Evolutionary conservation across 2,329 filamentous ascomycete genomes (phyloP).

Genomic region (Fusarium longipes): DNA sequence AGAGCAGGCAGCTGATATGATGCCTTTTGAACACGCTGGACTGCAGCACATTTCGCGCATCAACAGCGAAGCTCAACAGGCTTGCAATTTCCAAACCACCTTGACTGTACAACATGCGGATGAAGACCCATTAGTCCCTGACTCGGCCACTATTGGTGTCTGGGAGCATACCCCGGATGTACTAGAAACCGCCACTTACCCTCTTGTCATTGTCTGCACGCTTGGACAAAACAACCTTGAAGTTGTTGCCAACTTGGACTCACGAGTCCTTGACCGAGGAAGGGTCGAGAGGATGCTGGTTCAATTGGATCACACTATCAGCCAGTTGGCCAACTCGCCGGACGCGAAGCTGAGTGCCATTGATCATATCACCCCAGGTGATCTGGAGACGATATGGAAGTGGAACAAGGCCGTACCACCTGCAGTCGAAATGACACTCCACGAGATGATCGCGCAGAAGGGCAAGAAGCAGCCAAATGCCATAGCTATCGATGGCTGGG

Average conservation of each 20-base stretch:
- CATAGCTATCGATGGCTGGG: slow-evolving; percentile 5
- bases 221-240: neutral
- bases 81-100: slow-evolving; percentile 14
- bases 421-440: neutral
- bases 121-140: neutral
- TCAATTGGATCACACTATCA: slow-evolving; percentile 5
- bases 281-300: slow-evolving; percentile 5
- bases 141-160: slow-evolving; percentile 2
- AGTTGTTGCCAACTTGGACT: slow-evolving; percentile 3
- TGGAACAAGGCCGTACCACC: slow-evolving; percentile 4
- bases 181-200: slow-evolving; percentile 16
- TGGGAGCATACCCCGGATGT: slow-evolving; percentile 3
- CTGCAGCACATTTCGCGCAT: slow-evolving; percentile 11
- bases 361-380: neutral
- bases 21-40: slow-evolving; percentile 20
- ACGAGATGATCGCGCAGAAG: neutral
- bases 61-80: slow-evolving; percentile 6
- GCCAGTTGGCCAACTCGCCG: neutral
- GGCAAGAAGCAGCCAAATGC: neutral
- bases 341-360: neutral
- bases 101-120: slow-evolving; percentile 8
- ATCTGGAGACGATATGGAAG: slow-evolving; percentile 9
- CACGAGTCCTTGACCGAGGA: slow-evolving; percentile 1
- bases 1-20: slow-evolving; percentile 21
- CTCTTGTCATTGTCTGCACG: slow-evolving; percentile 16